Base-by-base conservation (phyloP, 176 grass and related monocot genomes). In the Stipa capillata region DNA sequence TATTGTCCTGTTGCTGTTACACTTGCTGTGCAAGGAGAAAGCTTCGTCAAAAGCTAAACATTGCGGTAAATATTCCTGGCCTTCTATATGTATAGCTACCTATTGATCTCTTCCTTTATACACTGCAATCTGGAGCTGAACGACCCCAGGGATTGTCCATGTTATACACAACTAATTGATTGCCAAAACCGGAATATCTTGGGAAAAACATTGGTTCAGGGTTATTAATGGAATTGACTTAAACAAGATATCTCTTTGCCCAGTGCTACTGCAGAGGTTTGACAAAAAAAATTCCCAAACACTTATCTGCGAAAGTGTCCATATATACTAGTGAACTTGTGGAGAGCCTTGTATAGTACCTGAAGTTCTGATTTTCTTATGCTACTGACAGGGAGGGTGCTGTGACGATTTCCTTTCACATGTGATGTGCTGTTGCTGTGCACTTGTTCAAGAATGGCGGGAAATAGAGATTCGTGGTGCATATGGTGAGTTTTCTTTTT, bases 371-470 rank as follows among this genome's bases (percentile, higher is more conserved):
- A 24, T 65, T 61, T 8, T 49, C 21, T 14, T 37, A 32, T 85
- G 44, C 49, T 58, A 35, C 43, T 82, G 61, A 32, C 64, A 99
- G 96, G 96, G 96, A 86, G 96, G 96, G 5, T 87, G 89, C 68
- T 95, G 84, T 44, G 96, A 99, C 6, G 96, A 99, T 78, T 99
- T 99, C 83, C 80, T 99, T 63, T 99, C 96, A 2, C 96, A 99
- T 81, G 75, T 99, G 17, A 45, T 99, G 84, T 99, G 96, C 43
- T 99, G 96, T 57, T 99, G 96, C 62, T 99, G 96, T 17, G 96
- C 96, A 0, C 90, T 99, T 68, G 96, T 99, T 86, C 96, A 99
- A 84, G 92, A 99, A 91, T 99, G 96, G 96, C 92, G 92, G 0
- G 96, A 99, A 85, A 78, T 99, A 24, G 86, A 99, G 85, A 93